Percentiles rank a stretch among this genome's conserved stretches.
These are phyloP conservation scores for Infundibulicybe gibba DNA, from an alignment of 768 basidiomycete species.

Conservation along the genomic window DNA sequence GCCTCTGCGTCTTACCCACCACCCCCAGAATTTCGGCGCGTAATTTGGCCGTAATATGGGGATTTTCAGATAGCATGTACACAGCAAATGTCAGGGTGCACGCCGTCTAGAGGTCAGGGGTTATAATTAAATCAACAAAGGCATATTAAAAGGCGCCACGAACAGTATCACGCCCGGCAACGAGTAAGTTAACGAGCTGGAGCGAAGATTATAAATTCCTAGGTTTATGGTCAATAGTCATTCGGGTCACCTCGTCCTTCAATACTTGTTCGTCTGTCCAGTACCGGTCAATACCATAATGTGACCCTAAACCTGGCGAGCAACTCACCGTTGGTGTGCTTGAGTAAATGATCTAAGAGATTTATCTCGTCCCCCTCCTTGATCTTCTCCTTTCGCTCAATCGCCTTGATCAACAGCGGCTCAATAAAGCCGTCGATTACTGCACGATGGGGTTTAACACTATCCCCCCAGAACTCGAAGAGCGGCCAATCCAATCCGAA, in stretches of 20 bases:
- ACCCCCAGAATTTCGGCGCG: constrained; percentile 37
- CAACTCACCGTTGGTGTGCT: constrained; percentile 4
- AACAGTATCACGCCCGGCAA: constrained; percentile 45
- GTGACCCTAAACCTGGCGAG: background rate
- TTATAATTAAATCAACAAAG: background rate
- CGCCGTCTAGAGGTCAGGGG: constrained; percentile 31
- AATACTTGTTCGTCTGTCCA: constrained; percentile 22
- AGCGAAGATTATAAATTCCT: background rate
- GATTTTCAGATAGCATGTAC: constrained; percentile 45
- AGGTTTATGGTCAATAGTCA: background rate
- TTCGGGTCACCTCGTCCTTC: constrained; percentile 34
- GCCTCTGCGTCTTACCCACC: constrained; percentile 28
- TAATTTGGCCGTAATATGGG: constrained; percentile 31
- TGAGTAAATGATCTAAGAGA: constrained; percentile 6
- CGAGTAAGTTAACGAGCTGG: constrained; percentile 25
- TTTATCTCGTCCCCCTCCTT: constrained; percentile 19
- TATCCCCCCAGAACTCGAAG: constrained; percentile 30
- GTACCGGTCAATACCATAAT: background rate
- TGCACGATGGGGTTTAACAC: constrained; percentile 26
- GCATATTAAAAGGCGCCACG: background rate
- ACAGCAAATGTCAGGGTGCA: constrained; percentile 37
- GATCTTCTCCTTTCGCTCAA: constrained; percentile 17
- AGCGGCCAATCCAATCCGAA: constrained; percentile 37
- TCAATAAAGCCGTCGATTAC: constrained; percentile 29
- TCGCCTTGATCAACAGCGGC: constrained; percentile 34